Evolutionary conservation across 768 basidiomycete genomes (phyloP), one percentile per base, ranked within the genome.

Genomic region (Lyophyllum semitale): DNA sequence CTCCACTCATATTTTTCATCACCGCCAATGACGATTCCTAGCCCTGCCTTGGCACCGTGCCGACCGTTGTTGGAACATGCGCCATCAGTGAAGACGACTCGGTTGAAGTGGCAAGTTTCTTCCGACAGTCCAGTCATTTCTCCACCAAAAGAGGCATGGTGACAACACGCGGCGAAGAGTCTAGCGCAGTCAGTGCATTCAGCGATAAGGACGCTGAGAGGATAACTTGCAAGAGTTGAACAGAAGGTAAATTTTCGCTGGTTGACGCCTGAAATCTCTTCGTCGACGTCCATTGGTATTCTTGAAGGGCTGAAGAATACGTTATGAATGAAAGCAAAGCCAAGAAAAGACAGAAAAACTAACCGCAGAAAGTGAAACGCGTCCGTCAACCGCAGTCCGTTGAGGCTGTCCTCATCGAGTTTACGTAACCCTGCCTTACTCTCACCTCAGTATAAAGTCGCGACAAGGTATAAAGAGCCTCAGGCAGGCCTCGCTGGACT

Each of bases 11-110:
- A 30, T 12, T 55, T 37, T 15, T 35, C 33, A 17, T 38, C 29
- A 5, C 37, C n/a, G 11, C 62, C 62, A 33, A 58, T 46, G 22
- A 46, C 43, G 12, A 69, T 62, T 23, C 70, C 69, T 18, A 71
- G 60, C 0, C 70, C 68, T 12, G 69, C 58, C 1, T 17, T 60
- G 11, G 68, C 69, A 2, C 22, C 43, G 0, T 37, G 27, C 23
- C 18, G 58, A 4, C 68, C 66, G 41, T 72, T 73, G 15, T 51
- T 49, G 22, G 59, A 45, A 27, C 69, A 71, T 4, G 71, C 60
- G 8, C 71, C 72, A 30, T 71, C 72, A 0, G 67, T 64, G 59
- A 65, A 70, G 6, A 60, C 63, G 15, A 72, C 18, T 23, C 51
- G 58, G 45, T 42, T 59, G 29, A 67, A 54, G 41, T 69, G 68